phyloP scores from a whole-genome alignment of 2,329 filamentous ascomycete species.

The Fusarium solani-melongenae region DNA sequence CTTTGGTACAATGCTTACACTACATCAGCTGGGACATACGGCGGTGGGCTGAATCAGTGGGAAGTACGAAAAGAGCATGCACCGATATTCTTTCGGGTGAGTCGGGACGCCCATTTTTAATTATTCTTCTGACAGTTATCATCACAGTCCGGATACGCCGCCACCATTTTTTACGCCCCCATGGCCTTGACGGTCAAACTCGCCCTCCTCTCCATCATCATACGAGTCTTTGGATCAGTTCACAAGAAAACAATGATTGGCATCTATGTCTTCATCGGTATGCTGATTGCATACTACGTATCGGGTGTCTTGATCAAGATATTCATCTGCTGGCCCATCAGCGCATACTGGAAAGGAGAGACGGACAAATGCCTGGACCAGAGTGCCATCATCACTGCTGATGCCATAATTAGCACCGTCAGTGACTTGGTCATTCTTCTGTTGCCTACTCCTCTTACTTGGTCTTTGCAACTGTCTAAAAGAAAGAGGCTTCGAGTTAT shows the following conservation, averaged over 20 bases:
- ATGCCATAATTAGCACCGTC: conserved; percentile 33
- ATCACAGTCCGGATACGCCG: conserved; percentile 53
- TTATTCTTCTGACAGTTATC: background rate
- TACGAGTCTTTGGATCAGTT: conserved; percentile 53
- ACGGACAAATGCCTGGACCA: conserved; percentile 50
- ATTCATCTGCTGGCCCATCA: conserved; percentile 55
- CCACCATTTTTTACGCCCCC: conserved; percentile 58
- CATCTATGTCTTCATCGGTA: conserved; percentile 51
- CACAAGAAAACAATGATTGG: conserved; percentile 53
- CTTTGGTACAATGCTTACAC: background rate
- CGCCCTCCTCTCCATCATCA: conserved; percentile 56
- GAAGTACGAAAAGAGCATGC: conserved; percentile 41
- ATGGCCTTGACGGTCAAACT: conserved; percentile 57
- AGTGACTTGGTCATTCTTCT: conserved; percentile 32
- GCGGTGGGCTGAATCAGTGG: conserved; percentile 31
- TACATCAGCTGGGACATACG: conserved; percentile 13
- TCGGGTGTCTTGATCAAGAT: conserved; percentile 55
- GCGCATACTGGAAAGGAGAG: conserved; percentile 52
- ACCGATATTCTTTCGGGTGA: conserved; percentile 51
- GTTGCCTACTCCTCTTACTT: conserved; percentile 26
- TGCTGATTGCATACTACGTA: conserved; percentile 54
- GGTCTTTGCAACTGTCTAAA: conserved; percentile 26
- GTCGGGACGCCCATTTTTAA: fast-evolving
- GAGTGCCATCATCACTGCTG: conserved; percentile 32
- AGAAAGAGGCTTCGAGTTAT: conserved; percentile 28